A percentile compares a stretch with the other conserved stretches of the same genome.
Evolutionary conservation across 441 rosid genomes (phyloP).

Genomic region (Croton laevigatus): DNA sequence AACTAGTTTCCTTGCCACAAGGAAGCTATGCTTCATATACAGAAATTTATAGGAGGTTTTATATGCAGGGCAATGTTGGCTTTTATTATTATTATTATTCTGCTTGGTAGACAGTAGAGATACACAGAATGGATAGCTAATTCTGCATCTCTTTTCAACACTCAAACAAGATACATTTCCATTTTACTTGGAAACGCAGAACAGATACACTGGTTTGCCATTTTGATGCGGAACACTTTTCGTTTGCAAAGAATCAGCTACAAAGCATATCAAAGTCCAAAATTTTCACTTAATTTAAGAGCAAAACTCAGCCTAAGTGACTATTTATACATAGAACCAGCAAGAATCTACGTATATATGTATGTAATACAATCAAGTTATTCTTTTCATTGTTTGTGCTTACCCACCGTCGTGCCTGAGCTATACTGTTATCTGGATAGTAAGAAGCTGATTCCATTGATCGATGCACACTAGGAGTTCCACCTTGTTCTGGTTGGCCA

Average conservation of each 20-base stretch:
- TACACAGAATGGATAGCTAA: neutral
- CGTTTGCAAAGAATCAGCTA: neutral
- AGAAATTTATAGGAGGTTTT: neutral
- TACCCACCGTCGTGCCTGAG: conserved; percentile 94
- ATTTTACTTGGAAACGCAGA: no score
- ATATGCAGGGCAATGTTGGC: no score
- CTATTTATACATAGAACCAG: no score
- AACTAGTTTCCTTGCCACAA: neutral
- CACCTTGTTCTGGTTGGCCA: conserved; percentile 39
- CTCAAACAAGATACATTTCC: neutral
- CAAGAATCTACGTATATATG: neutral
- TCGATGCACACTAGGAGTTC: conserved; percentile 50
- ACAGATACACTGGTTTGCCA: no score
- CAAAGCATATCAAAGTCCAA: no score
- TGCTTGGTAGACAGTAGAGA: neutral
- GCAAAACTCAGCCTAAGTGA: no score
- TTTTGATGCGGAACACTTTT: neutral
- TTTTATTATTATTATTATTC: no score
- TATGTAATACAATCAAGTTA: conserved; percentile 22
- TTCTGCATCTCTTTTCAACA: neutral
- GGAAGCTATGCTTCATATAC: neutral
- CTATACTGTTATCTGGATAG: conserved; percentile 60
- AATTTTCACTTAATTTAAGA: no score
- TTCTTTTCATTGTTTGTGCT: conserved; percentile 45
- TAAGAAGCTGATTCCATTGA: conserved; percentile 92